A percentile compares a stretch with the other conserved stretches of the same genome.
Evolutionary conservation across 495 filamentous ascomycete species (phyloP).

Genomic region (Aspergillus incahuasiensis): DNA sequence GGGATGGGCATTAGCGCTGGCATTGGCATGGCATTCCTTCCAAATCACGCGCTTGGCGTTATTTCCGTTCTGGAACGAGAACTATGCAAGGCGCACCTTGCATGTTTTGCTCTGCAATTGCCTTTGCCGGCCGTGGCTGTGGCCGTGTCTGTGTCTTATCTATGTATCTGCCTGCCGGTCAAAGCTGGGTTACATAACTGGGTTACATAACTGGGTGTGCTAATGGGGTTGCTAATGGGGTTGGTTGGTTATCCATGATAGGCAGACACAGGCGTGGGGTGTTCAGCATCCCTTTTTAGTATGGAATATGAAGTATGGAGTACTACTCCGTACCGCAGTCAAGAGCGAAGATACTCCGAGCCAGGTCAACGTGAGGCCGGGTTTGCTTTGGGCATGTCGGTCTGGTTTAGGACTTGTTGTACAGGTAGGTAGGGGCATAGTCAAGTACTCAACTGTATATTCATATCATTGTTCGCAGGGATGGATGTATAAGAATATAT

Average conservation of each 20-base stretch:
- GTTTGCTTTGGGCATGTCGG: too few relatives aligned
- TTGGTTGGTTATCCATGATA: too few relatives aligned
- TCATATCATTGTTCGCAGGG: too few relatives aligned
- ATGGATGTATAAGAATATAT: too few relatives aligned
- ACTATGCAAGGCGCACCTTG: not conserved
- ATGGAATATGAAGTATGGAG: not conserved
- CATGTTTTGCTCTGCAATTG: not conserved
- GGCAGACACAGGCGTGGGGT: not conserved
- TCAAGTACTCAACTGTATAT: too few relatives aligned
- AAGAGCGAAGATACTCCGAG: not conserved
- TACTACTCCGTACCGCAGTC: not conserved
- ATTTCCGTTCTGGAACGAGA: not conserved
- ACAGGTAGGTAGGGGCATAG: too few relatives aligned
- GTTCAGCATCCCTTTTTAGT: not conserved
- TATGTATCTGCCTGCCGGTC: too few relatives aligned
- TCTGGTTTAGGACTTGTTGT: too few relatives aligned
- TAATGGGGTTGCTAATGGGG: not conserved
- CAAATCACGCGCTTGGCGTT: not conserved
- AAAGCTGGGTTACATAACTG: too few relatives aligned
- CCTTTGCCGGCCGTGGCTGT: too few relatives aligned
- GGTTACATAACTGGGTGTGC: conserved; percentile 1
- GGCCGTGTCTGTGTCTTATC: too few relatives aligned
- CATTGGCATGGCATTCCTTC: not conserved
- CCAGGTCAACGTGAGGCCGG: not conserved
- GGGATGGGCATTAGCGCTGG: not conserved